Evolutionary conservation across 1,284 basidiomycete species (phyloP).

Genomic region (Marasmius oreades): DNA sequence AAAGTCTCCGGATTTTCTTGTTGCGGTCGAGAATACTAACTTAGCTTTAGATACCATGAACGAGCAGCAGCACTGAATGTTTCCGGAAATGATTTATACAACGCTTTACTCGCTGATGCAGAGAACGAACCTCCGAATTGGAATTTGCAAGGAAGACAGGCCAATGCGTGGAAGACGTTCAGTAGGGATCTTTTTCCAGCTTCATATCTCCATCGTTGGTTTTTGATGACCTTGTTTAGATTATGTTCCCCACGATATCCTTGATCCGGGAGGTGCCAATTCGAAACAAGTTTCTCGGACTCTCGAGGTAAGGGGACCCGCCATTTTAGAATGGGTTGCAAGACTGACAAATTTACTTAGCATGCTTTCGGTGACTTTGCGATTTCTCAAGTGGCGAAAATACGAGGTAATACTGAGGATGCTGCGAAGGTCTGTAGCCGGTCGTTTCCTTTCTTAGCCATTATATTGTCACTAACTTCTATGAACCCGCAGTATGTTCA

Average conservation of each 20-base stretch:
- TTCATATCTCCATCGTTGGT: neutral
- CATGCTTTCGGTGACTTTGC: slow-evolving; percentile 61
- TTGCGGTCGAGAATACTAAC: no score
- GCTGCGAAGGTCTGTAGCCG: slow-evolving; percentile 38
- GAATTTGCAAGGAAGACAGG: slow-evolving; percentile 62
- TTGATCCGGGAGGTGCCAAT: slow-evolving; percentile 50
- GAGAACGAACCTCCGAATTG: slow-evolving; percentile 57
- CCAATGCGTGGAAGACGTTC: slow-evolving; percentile 27
- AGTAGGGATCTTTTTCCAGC: neutral
- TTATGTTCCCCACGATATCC: slow-evolving; percentile 52
- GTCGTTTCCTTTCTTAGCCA: no score
- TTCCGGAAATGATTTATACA: slow-evolving; percentile 44
- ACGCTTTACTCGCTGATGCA: slow-evolving; percentile 54
- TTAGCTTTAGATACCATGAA: slow-evolving; percentile 46
- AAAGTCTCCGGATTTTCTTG: slow-evolving; percentile 15
- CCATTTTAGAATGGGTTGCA: no score
- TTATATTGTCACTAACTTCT: neutral
- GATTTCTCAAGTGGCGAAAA: slow-evolving; percentile 57
- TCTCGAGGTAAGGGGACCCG: slow-evolving; percentile 43
- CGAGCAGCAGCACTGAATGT: slow-evolving; percentile 45
- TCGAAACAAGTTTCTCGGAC: slow-evolving; percentile 60
- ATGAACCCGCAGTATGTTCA: slow-evolving; percentile 47
- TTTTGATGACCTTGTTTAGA: slow-evolving; percentile 25
- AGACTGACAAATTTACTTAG: slow-evolving; percentile 23
- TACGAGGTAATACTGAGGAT: slow-evolving; percentile 45